These are phyloP conservation scores for Fusarium sublunatum DNA, from an alignment of 2,329 filamentous ascomycete genomes.

Conservation along the genomic window DNA sequence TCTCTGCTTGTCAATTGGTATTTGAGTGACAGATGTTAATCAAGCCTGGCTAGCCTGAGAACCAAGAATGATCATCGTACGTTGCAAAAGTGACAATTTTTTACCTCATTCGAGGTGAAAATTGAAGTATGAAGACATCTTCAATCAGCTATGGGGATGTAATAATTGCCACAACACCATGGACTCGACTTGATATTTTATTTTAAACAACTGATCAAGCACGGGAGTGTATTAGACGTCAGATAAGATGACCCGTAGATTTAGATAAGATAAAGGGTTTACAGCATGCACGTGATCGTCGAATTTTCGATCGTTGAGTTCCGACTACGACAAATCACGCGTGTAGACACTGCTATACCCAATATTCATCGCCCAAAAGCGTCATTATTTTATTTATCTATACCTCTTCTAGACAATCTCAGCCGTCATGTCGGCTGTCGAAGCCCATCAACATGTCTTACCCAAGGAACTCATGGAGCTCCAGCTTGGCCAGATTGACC, in stretches of 20 bases:
- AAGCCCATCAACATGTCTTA: slow-evolving; percentile 34
- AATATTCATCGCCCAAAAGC: accelerated
- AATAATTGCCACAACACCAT: no score
- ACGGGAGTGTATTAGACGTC: background rate
- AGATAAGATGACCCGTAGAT: background rate
- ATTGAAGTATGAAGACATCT: no score
- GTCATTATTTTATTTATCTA: accelerated
- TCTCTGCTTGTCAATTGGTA: background rate
- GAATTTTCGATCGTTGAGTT: slow-evolving; percentile 4
- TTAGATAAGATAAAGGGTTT: background rate
- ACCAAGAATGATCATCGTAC: no score
- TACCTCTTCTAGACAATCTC: accelerated
- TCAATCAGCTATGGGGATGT: no score
- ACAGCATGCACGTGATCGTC: background rate
- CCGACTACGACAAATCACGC: slow-evolving; percentile 14
- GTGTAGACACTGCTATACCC: background rate
- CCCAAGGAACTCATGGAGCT: slow-evolving; percentile 59
- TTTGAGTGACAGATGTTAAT: background rate
- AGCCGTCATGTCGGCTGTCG: background rate
- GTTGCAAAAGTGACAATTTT: no score
- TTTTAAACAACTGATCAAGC: no score
- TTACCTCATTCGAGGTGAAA: no score
- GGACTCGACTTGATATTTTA: no score
- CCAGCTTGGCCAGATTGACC: slow-evolving; percentile 62
- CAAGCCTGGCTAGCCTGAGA: no score